Conservation (phyloP, 129 eudicot species). For the Arctium minus region DNA sequence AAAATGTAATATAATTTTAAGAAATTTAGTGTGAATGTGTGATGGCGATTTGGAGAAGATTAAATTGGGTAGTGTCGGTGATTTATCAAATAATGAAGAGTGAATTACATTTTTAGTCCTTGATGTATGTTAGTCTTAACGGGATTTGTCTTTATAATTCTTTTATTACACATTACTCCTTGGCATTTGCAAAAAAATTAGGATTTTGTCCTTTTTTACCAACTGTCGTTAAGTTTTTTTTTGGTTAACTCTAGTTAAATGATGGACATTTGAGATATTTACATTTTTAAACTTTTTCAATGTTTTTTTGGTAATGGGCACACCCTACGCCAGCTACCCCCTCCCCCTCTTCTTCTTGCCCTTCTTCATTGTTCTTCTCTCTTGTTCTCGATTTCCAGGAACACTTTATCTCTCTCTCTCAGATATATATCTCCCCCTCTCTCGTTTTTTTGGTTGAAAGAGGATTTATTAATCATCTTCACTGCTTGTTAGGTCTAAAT, state of each 20-base stretch:
- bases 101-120: not conserved
- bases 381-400: too few relatives aligned
- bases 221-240: not conserved
- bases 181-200: not conserved
- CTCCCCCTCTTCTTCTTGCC: too few relatives aligned
- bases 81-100: not conserved
- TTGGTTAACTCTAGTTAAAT: too few relatives aligned
- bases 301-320: too few relatives aligned
- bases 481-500: not conserved
- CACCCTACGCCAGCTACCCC: too few relatives aligned
- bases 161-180: not conserved
- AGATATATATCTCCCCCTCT: too few relatives aligned
- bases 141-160: not conserved
- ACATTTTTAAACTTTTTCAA: too few relatives aligned
- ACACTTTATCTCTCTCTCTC: too few relatives aligned
- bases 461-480: too few relatives aligned
- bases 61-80: constrained; percentile 27
- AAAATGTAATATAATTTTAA: not conserved
- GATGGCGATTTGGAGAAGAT: not conserved
- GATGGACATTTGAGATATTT: too few relatives aligned
- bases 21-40: not conserved
- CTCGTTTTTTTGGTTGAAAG: too few relatives aligned
- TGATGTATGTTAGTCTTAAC: not conserved
- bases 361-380: too few relatives aligned
- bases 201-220: not conserved